Evolutionary conservation across 106 monocot species (phyloP).

Genomic region (Alisma plantagoaquatica): DNA sequence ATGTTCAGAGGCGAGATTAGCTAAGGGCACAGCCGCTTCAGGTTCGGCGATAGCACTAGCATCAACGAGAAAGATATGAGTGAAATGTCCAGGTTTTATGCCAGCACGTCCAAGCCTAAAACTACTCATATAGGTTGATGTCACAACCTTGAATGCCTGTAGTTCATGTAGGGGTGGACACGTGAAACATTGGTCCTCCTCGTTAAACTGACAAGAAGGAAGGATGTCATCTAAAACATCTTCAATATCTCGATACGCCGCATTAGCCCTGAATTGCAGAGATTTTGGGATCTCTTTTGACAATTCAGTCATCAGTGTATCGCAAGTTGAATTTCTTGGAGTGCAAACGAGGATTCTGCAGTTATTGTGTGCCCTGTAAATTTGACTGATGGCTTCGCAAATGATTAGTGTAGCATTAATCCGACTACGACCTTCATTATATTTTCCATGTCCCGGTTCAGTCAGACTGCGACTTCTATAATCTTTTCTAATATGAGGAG

Average conservation of each 20-base stretch:
- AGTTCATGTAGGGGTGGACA: constrained; percentile 16
- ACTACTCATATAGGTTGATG: constrained; percentile 28
- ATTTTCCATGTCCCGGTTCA: not conserved
- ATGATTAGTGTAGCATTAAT: constrained; percentile 5
- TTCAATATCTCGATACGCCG: constrained; percentile 23
- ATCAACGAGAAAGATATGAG: constrained; percentile 27
- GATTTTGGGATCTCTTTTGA: constrained; percentile 1
- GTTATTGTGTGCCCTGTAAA: not conserved
- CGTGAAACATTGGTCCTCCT: constrained; percentile 19
- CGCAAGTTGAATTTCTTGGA: constrained; percentile 21
- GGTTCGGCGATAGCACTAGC: constrained; percentile 20
- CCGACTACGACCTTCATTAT: not conserved
- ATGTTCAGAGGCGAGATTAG: constrained; percentile 7
- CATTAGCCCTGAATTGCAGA: constrained; percentile 28
- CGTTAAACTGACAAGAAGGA: not conserved
- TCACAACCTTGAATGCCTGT: constrained; percentile 14
- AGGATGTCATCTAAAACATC: constrained; percentile 24
- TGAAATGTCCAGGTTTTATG: constrained; percentile 21
- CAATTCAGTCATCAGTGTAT: constrained; percentile 11
- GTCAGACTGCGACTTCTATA: not conserved
- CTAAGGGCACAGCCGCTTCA: constrained; percentile 14
- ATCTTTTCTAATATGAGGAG: not conserved
- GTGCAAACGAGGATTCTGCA: constrained; percentile 28
- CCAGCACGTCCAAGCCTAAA: constrained; percentile 25
- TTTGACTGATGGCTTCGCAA: constrained; percentile 8